Evolutionary conservation across 371 early-diverging fungal species (phyloP), one percentile per base, ranked within the genome.

Genomic region (Mortierella sp.): DNA sequence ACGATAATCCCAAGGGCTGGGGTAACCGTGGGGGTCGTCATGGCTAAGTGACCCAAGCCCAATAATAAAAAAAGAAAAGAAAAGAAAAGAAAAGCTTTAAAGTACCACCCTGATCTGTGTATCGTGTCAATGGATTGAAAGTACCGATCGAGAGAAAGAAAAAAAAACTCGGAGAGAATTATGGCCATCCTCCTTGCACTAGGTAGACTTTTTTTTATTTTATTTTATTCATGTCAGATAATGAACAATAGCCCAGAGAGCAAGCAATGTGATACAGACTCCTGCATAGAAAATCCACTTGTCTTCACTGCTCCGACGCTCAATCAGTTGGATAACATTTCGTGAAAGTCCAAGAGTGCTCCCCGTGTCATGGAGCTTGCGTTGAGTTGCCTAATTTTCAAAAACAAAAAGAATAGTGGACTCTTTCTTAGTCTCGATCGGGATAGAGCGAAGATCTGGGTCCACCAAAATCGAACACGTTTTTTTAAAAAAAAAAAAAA

Each of bases 1-100:
- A 99, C 67, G 88, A 87, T 16, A 98, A 96, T 71, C 97, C 97
- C 15, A 81, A 86, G 51, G 99, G 99, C 64, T 93, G 92, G 88
- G 99, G 99, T 58, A 97, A 95, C 64, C 65, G 56, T 23, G 80
- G 80, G 6, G 80, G 74, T 50, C 26, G 60, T 26, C 62, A 50
- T 26, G 80, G 80, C 7, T 73, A 70, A 43, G 15, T 64, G 30
- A 64, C 43, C 68, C 64, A 6, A 26, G 5, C 50, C 14, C 6
- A 50, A 50, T 50, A 37, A 37, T 5, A 9, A 9, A 37, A 37
- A 37, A 37, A 37, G 9, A 37, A 37, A 37, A 37, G 9, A 37
- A 37, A 9, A 9, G 9, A 37, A 37, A 37, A 37, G 9, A 37
- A 37, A 37, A 37, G 9, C n/a, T n/a, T n/a, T n/a, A n/a, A n/a